These are phyloP conservation scores for Tricholomella constricta DNA, from an alignment of 768 basidiomycete genomes.

Conservation along the genomic window DNA sequence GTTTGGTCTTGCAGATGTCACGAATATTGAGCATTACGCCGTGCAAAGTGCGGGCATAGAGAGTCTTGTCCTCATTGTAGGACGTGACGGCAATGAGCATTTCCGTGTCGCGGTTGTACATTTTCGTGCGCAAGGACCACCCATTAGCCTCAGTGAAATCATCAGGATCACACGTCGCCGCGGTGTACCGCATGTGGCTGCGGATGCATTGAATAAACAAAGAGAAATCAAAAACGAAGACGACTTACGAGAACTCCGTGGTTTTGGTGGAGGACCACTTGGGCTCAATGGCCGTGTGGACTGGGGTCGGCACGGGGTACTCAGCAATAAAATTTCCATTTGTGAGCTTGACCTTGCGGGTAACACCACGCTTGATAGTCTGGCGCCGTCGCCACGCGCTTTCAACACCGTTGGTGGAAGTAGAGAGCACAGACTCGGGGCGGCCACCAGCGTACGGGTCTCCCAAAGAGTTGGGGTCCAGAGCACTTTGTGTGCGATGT, in stretches of 20 bases:
- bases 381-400: constrained; percentile 76
- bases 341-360: constrained; percentile 92
- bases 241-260: constrained; percentile 87
- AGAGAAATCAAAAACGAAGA: neutral
- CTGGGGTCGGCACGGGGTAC: constrained; percentile 84
- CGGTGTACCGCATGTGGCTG: constrained; percentile 93
- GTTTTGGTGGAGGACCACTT: constrained; percentile 73
- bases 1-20: constrained; percentile 95
- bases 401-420: constrained; percentile 57
- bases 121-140: constrained; percentile 81
- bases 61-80: constrained; percentile 90
- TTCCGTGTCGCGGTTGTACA: constrained; percentile 90
- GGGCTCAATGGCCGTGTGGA: constrained; percentile 78
- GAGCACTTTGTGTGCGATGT: constrained; percentile 30
- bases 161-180: constrained; percentile 90
- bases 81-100: constrained; percentile 93
- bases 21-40: constrained; percentile 98
- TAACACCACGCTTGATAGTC: constrained; percentile 88
- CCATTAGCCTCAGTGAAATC: constrained; percentile 81
- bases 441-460: constrained; percentile 61
- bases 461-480: constrained; percentile 63
- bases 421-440: constrained; percentile 53
- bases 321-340: constrained; percentile 92
- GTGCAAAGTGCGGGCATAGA: constrained; percentile 91
- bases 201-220: constrained; percentile 1